These are phyloP conservation scores for Venturia oleaginea DNA, from an alignment of 2,329 filamentous ascomycete species.

Conservation along the genomic window DNA sequence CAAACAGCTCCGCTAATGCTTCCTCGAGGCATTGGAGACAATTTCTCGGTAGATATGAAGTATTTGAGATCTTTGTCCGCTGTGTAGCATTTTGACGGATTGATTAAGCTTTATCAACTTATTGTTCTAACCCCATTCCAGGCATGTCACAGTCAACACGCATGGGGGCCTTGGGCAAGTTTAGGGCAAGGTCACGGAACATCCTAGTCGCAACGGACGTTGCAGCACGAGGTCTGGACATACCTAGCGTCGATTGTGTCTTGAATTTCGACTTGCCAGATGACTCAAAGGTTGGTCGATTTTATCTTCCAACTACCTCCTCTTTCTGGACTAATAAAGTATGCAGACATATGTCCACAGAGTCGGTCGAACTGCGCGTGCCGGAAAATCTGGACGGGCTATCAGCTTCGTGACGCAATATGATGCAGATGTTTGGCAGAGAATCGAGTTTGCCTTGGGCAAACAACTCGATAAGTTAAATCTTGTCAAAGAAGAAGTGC, in stretches of 20 bases:
- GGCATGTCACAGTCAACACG: constrained; percentile 72
- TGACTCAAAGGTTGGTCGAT: constrained; percentile 52
- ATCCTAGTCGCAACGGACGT: constrained; percentile 91
- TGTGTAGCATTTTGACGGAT: too few species aligned
- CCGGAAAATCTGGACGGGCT: constrained; percentile 74
- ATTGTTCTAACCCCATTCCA: neutral
- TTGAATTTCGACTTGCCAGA: constrained; percentile 77
- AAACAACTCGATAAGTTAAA: constrained; percentile 67
- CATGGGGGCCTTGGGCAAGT: constrained; percentile 82
- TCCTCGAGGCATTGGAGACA: too few species aligned
- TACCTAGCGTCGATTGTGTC: constrained; percentile 81
- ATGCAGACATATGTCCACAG: constrained; percentile 70
- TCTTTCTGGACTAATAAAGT: neutral
- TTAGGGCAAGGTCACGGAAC: constrained; percentile 68
- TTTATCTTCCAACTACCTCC: too few species aligned
- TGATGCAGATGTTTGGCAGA: constrained; percentile 68
- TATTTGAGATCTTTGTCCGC: too few species aligned
- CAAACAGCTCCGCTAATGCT: too few species aligned
- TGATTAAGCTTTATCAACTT: too few species aligned
- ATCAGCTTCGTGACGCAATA: constrained; percentile 81
- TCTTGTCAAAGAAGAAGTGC: constrained; percentile 70
- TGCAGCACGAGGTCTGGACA: constrained; percentile 86
- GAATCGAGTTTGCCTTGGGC: constrained; percentile 75
- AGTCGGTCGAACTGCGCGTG: constrained; percentile 79
- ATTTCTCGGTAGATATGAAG: too few species aligned